These are phyloP conservation scores for Gymnopus androsaceus DNA, from an alignment of 1,284 basidiomycete species.

Conservation along the genomic window DNA sequence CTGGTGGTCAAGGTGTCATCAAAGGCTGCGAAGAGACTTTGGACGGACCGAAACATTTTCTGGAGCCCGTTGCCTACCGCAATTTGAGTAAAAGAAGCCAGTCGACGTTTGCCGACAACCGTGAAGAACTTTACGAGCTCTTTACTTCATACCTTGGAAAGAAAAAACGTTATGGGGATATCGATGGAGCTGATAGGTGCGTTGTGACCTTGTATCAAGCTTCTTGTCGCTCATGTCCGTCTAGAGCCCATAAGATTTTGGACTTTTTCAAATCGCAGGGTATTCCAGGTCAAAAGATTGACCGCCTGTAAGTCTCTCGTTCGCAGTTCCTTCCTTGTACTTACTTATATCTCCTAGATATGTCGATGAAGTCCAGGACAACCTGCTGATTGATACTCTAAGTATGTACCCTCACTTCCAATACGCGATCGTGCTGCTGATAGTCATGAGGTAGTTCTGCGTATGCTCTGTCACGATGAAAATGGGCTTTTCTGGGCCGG, in stretches of 20 bases:
- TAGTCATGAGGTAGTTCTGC: conserved; percentile 48
- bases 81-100: conserved; percentile 52
- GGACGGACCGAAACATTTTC: conserved; percentile 31
- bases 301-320: conserved; percentile 52
- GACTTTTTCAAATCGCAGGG: conserved; percentile 35
- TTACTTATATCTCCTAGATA: conserved; percentile 44
- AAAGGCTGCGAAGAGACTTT: conserved; percentile 62
- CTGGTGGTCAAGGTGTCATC: conserved; percentile 72
- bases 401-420: conserved; percentile 37
- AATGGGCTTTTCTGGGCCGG: conserved; percentile 78
- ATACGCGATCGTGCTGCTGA: neutral
- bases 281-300: conserved; percentile 45
- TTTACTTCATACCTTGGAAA: conserved; percentile 55
- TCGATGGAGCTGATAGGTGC: conserved; percentile 67
- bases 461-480: conserved; percentile 60
- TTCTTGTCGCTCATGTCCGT: neutral
- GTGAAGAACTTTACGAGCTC: conserved; percentile 53
- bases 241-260: conserved; percentile 56
- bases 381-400: conserved; percentile 64
- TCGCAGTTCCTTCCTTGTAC: neutral
- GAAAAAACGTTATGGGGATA: conserved; percentile 48
- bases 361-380: conserved; percentile 75
- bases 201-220: conserved; percentile 6
- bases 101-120: conserved; percentile 52
- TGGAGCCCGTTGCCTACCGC: conserved; percentile 49